phyloP scores from a whole-genome alignment of 345 rosid species.

The Cardamine chenopodiifolia region DNA sequence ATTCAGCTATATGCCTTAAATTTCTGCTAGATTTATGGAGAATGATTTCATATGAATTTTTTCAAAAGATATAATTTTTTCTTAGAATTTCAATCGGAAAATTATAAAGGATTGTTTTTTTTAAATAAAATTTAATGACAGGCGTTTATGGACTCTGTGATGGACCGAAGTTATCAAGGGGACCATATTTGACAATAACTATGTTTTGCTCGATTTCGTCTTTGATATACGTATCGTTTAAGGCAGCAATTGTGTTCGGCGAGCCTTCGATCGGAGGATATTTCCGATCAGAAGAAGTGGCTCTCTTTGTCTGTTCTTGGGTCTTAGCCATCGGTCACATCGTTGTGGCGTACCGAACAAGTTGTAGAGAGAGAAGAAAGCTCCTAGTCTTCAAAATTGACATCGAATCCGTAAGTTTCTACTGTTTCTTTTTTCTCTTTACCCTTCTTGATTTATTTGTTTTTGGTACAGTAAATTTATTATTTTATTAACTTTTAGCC shows the following conservation, averaged over 20 bases:
- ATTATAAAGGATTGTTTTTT: neutral
- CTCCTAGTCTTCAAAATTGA: slow-evolving; percentile 91
- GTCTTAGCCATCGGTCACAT: slow-evolving; percentile 75
- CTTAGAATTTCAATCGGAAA: neutral
- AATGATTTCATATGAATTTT: neutral
- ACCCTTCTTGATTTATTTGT: neutral
- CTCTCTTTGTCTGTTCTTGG: slow-evolving; percentile 68
- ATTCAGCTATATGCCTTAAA: neutral
- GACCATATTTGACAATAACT: slow-evolving; percentile 81
- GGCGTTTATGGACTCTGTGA: slow-evolving; percentile 90
- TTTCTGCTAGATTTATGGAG: no score
- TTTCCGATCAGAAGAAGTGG: slow-evolving; percentile 62
- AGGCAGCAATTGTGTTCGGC: slow-evolving; percentile 71
- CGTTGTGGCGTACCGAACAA: slow-evolving; percentile 76
- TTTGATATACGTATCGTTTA: slow-evolving; percentile 66
- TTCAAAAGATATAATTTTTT: neutral
- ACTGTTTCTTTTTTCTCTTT: neutral
- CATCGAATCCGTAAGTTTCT: slow-evolving; percentile 87
- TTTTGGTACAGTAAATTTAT: neutral
- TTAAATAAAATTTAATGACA: slow-evolving; percentile 27
- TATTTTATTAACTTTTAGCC: slow-evolving; percentile 31
- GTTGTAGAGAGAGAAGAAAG: slow-evolving; percentile 91
- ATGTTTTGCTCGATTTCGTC: slow-evolving; percentile 70
- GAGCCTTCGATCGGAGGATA: slow-evolving; percentile 42
- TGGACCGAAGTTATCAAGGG: slow-evolving; percentile 74